Percentiles rank a stretch among this genome's conserved stretches.
These are phyloP conservation scores for Termitomyces heimii DNA, from an alignment of 768 basidiomycete genomes.

Conservation along the genomic window DNA sequence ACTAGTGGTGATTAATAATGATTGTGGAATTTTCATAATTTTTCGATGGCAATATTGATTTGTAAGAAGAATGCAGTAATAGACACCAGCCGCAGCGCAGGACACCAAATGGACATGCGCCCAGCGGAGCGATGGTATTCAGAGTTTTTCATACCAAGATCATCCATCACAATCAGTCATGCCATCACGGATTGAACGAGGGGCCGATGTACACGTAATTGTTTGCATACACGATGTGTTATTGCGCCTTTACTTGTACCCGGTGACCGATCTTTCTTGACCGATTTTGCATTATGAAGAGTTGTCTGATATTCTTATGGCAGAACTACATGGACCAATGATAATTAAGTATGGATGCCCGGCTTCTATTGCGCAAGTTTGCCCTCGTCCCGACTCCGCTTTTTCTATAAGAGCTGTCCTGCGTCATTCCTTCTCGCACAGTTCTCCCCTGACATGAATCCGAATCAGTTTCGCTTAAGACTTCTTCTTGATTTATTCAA, in stretches of 20 bases:
- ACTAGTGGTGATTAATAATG: no score
- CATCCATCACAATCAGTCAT: neutral
- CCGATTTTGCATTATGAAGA: slow-evolving; percentile 9
- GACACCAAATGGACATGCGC: neutral
- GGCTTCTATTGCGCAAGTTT: slow-evolving; percentile 1
- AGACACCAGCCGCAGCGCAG: neutral
- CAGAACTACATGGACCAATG: slow-evolving; percentile 8
- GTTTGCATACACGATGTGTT: neutral
- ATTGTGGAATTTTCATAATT: neutral
- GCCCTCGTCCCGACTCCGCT: neutral
- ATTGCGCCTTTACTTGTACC: slow-evolving; percentile 5
- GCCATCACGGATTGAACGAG: slow-evolving; percentile 5
- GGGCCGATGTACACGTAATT: slow-evolving; percentile 15
- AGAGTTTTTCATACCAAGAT: neutral
- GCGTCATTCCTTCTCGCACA: neutral
- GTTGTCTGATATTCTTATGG: slow-evolving; percentile 5
- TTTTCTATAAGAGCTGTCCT: neutral
- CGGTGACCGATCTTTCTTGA: slow-evolving; percentile 8
- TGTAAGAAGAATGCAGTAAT: neutral
- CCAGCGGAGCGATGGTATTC: neutral
- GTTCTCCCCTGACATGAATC: slow-evolving; percentile 25
- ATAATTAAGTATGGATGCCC: neutral
- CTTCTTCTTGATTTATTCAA: slow-evolving; percentile 40
- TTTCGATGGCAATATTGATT: neutral
- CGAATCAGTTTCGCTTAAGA: slow-evolving; percentile 42